Base-by-base conservation (phyloP, 1,139 yeast genomes). In the Saccharomyces uvarum region DNA sequence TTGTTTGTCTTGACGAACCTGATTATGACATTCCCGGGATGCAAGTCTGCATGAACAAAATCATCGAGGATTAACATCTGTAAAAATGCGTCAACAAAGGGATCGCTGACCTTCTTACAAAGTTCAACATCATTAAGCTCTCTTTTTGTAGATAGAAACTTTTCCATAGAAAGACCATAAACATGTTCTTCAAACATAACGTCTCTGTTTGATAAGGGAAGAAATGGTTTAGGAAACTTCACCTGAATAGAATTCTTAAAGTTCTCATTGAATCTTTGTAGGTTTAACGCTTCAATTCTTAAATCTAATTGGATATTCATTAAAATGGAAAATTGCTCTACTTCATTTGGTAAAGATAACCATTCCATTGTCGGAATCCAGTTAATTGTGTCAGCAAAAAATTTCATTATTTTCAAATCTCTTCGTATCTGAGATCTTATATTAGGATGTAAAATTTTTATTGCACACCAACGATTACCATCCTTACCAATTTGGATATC, bases 291-390 rank as follows among this genome's bases (percentile, higher is more conserved):
- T 68, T 93, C 99, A 41, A 93, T 88, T 61, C 98, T 76, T 56
- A 93, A 73, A 70, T 93, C 99, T 57, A 95, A 73, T 70, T 93
- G 99, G 53, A 89, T 71, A 51, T 84, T 81, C 98, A 93, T 93
- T 73, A 95, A 79, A 0, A 83, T 75, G 1, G 89, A 78, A 69
- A 93, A 93, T 64, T 90, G 95, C 47, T 84, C 88, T 2, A 93
- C 98, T 70, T 95, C 99, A 59, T 86, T 95, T 0, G 98, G 99
- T 51, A 93, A 74, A 4, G 97, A 88, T 6, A 93, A 75, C 99
- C 99, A 93, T 69, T 93, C 97, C 96, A 93, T 88, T 0, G 96
- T 89, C 1, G 99, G 99, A 2, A 91, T 75, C 16, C 70, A 61
- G 63, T 90, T 83, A 51, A 93, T 80, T 1, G 78, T 57, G 47